These are phyloP conservation scores for Deinandra increscens DNA, from an alignment of 129 eudicot genomes.

Conservation along the genomic window DNA sequence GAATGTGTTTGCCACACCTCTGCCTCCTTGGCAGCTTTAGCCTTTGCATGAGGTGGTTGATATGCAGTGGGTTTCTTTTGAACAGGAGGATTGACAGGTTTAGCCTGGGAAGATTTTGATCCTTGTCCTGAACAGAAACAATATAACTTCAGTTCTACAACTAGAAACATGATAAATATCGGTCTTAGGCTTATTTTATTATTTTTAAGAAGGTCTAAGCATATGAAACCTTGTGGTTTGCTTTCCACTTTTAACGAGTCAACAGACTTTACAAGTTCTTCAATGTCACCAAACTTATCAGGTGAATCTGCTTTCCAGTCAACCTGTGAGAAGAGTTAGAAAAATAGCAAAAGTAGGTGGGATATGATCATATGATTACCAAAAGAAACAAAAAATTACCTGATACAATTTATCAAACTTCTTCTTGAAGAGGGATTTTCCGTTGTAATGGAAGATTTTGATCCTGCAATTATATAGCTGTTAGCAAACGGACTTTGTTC, in stretches of 20 bases:
- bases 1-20: slow-evolving; percentile 53
- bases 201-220: neutral
- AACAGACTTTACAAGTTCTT: slow-evolving; percentile 66
- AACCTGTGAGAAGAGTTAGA: slow-evolving; percentile 47
- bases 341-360: neutral
- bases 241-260: slow-evolving; percentile 59
- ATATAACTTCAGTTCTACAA: slow-evolving; percentile 17
- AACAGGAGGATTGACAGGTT: slow-evolving; percentile 49
- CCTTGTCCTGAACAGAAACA: slow-evolving; percentile 52
- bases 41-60: slow-evolving; percentile 96
- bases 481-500: slow-evolving; percentile 23
- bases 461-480: slow-evolving; percentile 49
- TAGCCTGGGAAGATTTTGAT: slow-evolving; percentile 55
- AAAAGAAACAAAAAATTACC: slow-evolving; percentile 38
- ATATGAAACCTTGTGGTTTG: slow-evolving; percentile 53
- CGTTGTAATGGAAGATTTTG: slow-evolving; percentile 82
- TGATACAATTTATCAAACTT: slow-evolving; percentile 86
- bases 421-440: slow-evolving; percentile 67
- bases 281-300: slow-evolving; percentile 73
- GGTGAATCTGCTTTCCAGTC: slow-evolving; percentile 97
- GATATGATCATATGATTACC: neutral
- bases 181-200: neutral
- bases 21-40: slow-evolving; percentile 75
- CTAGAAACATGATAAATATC: neutral
- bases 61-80: slow-evolving; percentile 93